Evolutionary conservation across 2,329 filamentous ascomycete genomes (phyloP), one percentile per base, ranked within the genome.

Genomic region (Fusarium sp.): DNA sequence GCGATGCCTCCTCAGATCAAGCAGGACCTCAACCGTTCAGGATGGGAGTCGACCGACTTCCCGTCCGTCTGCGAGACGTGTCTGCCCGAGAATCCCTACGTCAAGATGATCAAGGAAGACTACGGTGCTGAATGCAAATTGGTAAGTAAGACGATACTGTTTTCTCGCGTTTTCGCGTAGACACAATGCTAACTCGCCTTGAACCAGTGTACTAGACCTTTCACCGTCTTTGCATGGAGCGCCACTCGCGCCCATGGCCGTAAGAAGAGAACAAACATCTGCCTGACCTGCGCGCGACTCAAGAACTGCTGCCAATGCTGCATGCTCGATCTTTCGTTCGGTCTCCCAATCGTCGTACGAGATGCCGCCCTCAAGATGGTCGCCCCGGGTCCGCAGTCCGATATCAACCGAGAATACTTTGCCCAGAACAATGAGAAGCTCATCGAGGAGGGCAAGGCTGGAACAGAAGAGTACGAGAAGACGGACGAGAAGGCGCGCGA

Each of bases 231-330:
- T 83, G 91, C 92, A 78, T 99, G 96, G 96, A 96, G 96, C 79
- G 92, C 94, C 73, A 95, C 97, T 82, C 94, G 97, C 67, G 97
- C 95, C 4, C 88, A 91, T 73, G 92, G 95, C 29, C 94, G 95
- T 72, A 95, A 96, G 83, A 98, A 97, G 85, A 92, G 94, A 76
- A 98, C 96, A 64, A 97, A 94, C 79, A 97, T 98, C 79, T 99
- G 97, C 83, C 88, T 99, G 27, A 99, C 97, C 45, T 99, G 97
- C 86, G 96, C 97, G 24, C 93, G 97, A 52, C 89, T 98, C 76
- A 99, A 99, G 85, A 99, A 99, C 86, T 98, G 97, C 86, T 99
- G 97, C 81, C 97, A 99, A 86, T 96, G 93, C 85, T 99, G 97
- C 87, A 98, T 98, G 95, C 92, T 99, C 63, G 97, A 99, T 88